Percentiles rank a stretch among this genome's conserved stretches.
These are phyloP conservation scores for Lyophyllum shimeji DNA, from an alignment of 768 basidiomycete species.

Conservation along the genomic window DNA sequence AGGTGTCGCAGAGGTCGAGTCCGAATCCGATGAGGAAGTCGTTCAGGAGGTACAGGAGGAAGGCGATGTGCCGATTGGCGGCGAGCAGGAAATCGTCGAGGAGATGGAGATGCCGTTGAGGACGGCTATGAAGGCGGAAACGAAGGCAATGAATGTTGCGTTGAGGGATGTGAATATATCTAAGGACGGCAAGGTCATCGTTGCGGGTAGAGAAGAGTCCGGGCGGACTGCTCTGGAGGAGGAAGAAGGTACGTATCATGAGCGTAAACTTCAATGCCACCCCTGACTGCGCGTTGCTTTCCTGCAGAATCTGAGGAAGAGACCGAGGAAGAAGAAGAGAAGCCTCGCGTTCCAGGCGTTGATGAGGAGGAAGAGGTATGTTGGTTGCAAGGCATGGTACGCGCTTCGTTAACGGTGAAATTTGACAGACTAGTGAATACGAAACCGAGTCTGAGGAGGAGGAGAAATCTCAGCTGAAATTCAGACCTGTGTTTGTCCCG, in stretches of 20 bases:
- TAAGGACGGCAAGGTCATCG: constrained; percentile 74
- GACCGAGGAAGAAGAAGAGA: constrained; percentile 36
- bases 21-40: constrained; percentile 67
- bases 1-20: constrained; percentile 55
- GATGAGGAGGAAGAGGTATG: constrained; percentile 47
- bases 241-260: constrained; percentile 32
- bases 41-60: constrained; percentile 41
- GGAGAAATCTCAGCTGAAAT: constrained; percentile 69
- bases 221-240: constrained; percentile 73
- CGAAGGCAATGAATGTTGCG: constrained; percentile 68
- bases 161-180: constrained; percentile 82
- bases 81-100: constrained; percentile 52
- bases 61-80: constrained; percentile 61
- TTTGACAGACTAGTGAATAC: constrained; percentile 79
- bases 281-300: constrained; percentile 11
- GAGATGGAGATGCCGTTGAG: constrained; percentile 43
- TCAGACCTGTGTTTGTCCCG: constrained; percentile 92
- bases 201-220: constrained; percentile 77
- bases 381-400: constrained; percentile 3
- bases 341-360: constrained; percentile 8
- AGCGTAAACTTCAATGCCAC: constrained; percentile 10
- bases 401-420: constrained; percentile 14
- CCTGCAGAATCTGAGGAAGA: constrained; percentile 52
- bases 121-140: constrained; percentile 29
- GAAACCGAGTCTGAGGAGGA: constrained; percentile 81